These are phyloP conservation scores for Penicillium sp. DNA, from an alignment of 2,329 filamentous ascomycete genomes.

Conservation along the genomic window DNA sequence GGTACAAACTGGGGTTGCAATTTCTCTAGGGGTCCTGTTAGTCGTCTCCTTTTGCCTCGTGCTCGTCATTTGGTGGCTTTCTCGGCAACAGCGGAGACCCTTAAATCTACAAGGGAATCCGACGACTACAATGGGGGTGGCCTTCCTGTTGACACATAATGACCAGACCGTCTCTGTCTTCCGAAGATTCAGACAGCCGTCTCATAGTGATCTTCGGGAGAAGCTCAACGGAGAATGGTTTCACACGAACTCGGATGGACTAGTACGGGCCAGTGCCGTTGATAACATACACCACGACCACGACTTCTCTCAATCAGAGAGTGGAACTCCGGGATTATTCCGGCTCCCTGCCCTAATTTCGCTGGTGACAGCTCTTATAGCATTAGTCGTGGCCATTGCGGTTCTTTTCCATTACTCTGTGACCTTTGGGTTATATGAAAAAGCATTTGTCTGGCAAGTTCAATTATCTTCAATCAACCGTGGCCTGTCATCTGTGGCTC, in stretches of 20 bases:
- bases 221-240: conserved; percentile 3
- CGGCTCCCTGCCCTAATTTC: conserved; percentile 8
- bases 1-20: conserved; percentile 10
- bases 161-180: conserved; percentile 1
- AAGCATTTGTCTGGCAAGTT: conserved; percentile 16
- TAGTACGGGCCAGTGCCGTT: not conserved
- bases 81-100: not conserved
- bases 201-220: conserved; percentile 3
- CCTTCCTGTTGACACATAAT: conserved; percentile 6
- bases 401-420: conserved; percentile 13
- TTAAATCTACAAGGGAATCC: conserved; percentile 14
- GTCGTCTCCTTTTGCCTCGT: conserved; percentile 9
- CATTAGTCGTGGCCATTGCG: conserved; percentile 5
- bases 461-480: conserved; percentile 5
- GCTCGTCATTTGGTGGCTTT: conserved; percentile 9
- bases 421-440: conserved; percentile 5
- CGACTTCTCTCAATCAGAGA: conserved; percentile 5
- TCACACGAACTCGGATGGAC: conserved; percentile 5
- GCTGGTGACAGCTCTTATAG: not conserved
- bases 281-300: not conserved
- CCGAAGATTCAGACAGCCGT: conserved; percentile 7
- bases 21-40: conserved; percentile 12
- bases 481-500: conserved; percentile 11
- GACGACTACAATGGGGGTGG: conserved; percentile 2
- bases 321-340: conserved; percentile 13